Evolutionary conservation across 306 rosid genomes (phyloP).

Genomic region (Sicyos baderoa): DNA sequence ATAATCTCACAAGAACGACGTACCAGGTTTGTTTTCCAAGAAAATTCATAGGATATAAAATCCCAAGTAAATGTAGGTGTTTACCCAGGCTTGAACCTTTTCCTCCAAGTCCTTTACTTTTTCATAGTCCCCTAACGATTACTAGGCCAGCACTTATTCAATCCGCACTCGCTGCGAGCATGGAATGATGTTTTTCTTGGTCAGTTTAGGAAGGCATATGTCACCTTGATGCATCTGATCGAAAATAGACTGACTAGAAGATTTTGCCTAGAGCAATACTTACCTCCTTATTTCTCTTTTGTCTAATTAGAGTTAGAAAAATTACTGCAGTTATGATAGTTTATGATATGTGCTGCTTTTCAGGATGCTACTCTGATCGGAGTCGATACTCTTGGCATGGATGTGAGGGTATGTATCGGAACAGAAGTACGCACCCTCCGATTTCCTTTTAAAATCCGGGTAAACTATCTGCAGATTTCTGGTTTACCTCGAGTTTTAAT

Average conservation of each 20-base stretch:
- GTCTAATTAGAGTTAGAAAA: background rate
- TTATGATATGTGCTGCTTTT: slow-evolving; percentile 26
- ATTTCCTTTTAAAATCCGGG: slow-evolving; percentile 78
- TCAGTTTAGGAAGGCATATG: background rate
- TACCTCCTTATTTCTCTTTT: no score
- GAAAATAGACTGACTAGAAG: background rate
- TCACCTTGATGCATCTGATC: background rate
- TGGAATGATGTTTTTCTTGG: background rate
- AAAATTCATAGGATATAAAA: background rate
- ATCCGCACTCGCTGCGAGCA: background rate
- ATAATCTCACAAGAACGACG: background rate
- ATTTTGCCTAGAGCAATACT: no score
- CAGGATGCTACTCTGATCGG: slow-evolving; percentile 84
- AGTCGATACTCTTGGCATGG: slow-evolving; percentile 87
- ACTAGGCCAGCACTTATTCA: background rate
- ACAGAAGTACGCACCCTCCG: slow-evolving; percentile 68
- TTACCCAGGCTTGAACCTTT: background rate
- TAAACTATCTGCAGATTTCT: slow-evolving; percentile 27
- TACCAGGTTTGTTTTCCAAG: no score
- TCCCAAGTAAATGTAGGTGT: background rate
- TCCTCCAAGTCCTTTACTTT: background rate
- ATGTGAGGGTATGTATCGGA: slow-evolving; percentile 64
- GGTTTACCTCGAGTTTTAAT: background rate
- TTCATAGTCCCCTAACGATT: background rate
- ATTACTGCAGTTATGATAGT: background rate